Evolutionary conservation across 352 stramenopile genomes (phyloP).

Genomic region (Halophytophthora batemanensis): DNA sequence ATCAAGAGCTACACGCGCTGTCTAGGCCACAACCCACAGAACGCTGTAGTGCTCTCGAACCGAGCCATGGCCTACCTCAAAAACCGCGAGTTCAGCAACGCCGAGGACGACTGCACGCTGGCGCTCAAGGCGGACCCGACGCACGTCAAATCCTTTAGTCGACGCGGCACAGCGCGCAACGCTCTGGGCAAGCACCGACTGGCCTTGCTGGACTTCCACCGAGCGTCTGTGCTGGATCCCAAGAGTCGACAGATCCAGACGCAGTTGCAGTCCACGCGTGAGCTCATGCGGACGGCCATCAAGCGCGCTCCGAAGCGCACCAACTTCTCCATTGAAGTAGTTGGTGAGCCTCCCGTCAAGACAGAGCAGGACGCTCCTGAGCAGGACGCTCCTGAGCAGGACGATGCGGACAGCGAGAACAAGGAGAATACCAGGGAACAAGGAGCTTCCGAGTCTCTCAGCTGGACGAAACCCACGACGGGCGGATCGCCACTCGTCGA

Average conservation of each 20-base stretch:
- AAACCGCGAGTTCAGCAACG: slow-evolving; percentile 80
- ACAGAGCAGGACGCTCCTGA: slow-evolving; percentile 4
- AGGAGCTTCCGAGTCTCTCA: background rate
- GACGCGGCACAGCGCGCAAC: slow-evolving; percentile 85
- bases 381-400: slow-evolving; percentile 2
- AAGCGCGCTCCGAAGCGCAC: slow-evolving; percentile 58
- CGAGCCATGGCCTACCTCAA: slow-evolving; percentile 89
- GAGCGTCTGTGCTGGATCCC: slow-evolving; percentile 54
- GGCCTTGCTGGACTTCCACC: slow-evolving; percentile 81
- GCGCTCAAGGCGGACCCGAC: slow-evolving; percentile 72
- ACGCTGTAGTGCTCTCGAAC: slow-evolving; percentile 86
- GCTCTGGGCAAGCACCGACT: slow-evolving; percentile 81
- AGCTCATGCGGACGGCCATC: slow-evolving; percentile 64
- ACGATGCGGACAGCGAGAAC: slow-evolving; percentile 6
- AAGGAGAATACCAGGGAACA: slow-evolving; percentile 15
- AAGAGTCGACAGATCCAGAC: slow-evolving; percentile 67
- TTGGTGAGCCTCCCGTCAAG: slow-evolving; percentile 10
- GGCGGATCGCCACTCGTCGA: background rate
- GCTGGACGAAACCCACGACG: slow-evolving; percentile 8
- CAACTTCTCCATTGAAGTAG: slow-evolving; percentile 44
- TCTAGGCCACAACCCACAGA: slow-evolving; percentile 67
- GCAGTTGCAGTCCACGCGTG: slow-evolving; percentile 56
- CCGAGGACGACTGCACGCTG: slow-evolving; percentile 88
- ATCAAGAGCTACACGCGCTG: slow-evolving; percentile 88
- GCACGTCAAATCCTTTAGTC: slow-evolving; percentile 85